A percentile compares a stretch with the other conserved stretches of the same genome.
phyloP scores from a whole-genome alignment of 352 stramenopile genomes.

The Phytophthora hybrid region DNA sequence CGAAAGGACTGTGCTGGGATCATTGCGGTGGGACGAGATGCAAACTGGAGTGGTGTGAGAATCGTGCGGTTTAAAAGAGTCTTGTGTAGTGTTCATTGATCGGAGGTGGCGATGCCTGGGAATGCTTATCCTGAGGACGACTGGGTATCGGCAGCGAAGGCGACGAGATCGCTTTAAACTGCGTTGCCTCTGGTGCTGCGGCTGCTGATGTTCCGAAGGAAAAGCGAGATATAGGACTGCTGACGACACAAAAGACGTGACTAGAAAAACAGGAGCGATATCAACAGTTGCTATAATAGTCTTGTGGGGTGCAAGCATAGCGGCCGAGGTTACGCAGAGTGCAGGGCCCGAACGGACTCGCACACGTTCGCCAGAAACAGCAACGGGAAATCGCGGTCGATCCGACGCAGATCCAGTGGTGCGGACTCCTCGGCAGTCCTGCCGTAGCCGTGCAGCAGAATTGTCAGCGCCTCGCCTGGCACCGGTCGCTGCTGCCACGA shows the following conservation, averaged over 20 bases:
- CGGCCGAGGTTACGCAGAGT: not conserved
- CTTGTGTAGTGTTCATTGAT: slow-evolving; percentile 22
- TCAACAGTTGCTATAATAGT: too few relatives aligned
- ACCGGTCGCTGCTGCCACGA: not conserved
- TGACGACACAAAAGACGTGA: not conserved
- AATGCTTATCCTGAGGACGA: not conserved
- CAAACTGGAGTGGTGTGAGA: slow-evolving; percentile 25
- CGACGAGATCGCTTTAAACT: not conserved
- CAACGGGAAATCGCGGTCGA: slow-evolving; percentile 40
- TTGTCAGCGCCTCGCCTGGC: slow-evolving; percentile 6
- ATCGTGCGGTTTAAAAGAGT: slow-evolving; percentile 12
- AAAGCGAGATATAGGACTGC: not conserved
- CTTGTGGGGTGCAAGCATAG: too few relatives aligned
- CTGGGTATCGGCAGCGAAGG: slow-evolving; percentile 14
- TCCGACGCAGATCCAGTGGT: slow-evolving; percentile 17
- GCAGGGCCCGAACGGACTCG: slow-evolving; percentile 31
- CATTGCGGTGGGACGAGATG: slow-evolving; percentile 30
- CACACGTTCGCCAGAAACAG: slow-evolving; percentile 45
- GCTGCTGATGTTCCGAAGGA: not conserved
- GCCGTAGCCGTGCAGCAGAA: slow-evolving; percentile 13
- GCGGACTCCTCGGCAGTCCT: slow-evolving; percentile 7
- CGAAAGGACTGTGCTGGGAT: slow-evolving; percentile 18
- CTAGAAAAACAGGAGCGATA: not conserved
- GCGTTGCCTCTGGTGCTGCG: not conserved
- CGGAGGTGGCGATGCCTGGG: slow-evolving; percentile 6